Evolutionary conservation across 371 early-diverging fungal genomes (phyloP).

Genomic region (Blakeslea trispora): DNA sequence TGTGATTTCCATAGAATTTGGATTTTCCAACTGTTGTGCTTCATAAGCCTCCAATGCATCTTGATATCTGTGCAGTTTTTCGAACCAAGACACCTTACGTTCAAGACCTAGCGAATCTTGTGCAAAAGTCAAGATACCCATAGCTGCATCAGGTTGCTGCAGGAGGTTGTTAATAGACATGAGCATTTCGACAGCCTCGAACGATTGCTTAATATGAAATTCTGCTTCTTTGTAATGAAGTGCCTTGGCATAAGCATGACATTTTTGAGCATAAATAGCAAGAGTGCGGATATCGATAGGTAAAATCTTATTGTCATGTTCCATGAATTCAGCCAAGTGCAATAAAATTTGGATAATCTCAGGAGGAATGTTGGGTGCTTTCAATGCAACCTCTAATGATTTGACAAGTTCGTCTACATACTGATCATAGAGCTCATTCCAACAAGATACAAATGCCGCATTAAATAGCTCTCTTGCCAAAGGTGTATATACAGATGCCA

Average conservation of each 20-base stretch:
- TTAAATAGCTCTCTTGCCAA: constrained; percentile 94
- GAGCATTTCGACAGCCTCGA: constrained; percentile 89
- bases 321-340: constrained; percentile 98
- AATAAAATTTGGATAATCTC: constrained; percentile 92
- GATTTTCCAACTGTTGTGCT: constrained; percentile 77
- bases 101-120: constrained; percentile 86
- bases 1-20: constrained; percentile 72
- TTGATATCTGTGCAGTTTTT: constrained; percentile 93
- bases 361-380: constrained; percentile 85
- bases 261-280: constrained; percentile 89
- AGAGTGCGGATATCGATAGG: constrained; percentile 92
- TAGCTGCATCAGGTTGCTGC: constrained; percentile 96
- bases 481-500: constrained; percentile 84
- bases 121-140: constrained; percentile 92
- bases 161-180: constrained; percentile 95
- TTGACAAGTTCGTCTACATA: constrained; percentile 91
- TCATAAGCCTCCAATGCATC: constrained; percentile 92
- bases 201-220: constrained; percentile 83
- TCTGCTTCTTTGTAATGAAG: constrained; percentile 97
- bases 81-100: constrained; percentile 93
- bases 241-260: constrained; percentile 96
- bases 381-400: constrained; percentile 85
- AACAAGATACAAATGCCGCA: constrained; percentile 97
- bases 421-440: constrained; percentile 90
- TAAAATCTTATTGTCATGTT: constrained; percentile 94